phyloP scores from a whole-genome alignment of 2,329 filamentous ascomycete species.

The Westerdykella sp. region DNA sequence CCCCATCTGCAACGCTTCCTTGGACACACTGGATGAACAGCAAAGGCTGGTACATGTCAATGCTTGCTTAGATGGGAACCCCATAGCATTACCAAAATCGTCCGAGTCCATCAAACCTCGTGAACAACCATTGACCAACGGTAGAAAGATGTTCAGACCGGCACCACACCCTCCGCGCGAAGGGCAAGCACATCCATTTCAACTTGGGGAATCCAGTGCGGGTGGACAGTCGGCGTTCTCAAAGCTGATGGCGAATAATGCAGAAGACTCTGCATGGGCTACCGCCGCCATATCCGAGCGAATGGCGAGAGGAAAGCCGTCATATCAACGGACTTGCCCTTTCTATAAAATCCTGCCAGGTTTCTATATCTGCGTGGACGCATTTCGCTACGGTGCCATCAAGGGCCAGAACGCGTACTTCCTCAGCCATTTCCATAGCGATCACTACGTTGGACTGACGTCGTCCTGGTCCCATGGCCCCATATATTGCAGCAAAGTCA shows the following conservation, averaged over 20 bases:
- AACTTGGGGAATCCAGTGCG: constrained; percentile 41
- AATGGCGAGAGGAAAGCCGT: constrained; percentile 73
- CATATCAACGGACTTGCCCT: constrained; percentile 84
- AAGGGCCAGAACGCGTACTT: constrained; percentile 93
- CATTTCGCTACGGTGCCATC: constrained; percentile 90
- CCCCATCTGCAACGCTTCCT: constrained; percentile 67
- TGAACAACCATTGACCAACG: constrained; percentile 9
- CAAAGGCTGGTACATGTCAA: constrained; percentile 84
- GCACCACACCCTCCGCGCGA: constrained; percentile 64
- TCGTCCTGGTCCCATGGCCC: constrained; percentile 86
- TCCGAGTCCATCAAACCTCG: constrained; percentile 8
- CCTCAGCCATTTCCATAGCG: constrained; percentile 94
- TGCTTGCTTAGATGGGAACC: constrained; percentile 78
- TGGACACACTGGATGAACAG: constrained; percentile 53
- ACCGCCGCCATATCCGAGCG: constrained; percentile 74
- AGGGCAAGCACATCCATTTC: constrained; percentile 74
- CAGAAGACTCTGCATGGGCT: constrained; percentile 85
- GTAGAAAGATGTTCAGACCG: constrained; percentile 56
- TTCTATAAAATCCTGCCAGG: constrained; percentile 98
- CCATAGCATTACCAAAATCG: constrained; percentile 49
- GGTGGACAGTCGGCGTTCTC: constrained; percentile 67
- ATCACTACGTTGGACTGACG: constrained; percentile 90
- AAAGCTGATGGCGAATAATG: constrained; percentile 86
- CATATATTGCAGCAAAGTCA: constrained; percentile 93
- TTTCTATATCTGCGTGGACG: constrained; percentile 88